These are phyloP conservation scores for Mortierella sp. DNA, from an alignment of 371 early-diverging fungal genomes.

Conservation along the genomic window DNA sequence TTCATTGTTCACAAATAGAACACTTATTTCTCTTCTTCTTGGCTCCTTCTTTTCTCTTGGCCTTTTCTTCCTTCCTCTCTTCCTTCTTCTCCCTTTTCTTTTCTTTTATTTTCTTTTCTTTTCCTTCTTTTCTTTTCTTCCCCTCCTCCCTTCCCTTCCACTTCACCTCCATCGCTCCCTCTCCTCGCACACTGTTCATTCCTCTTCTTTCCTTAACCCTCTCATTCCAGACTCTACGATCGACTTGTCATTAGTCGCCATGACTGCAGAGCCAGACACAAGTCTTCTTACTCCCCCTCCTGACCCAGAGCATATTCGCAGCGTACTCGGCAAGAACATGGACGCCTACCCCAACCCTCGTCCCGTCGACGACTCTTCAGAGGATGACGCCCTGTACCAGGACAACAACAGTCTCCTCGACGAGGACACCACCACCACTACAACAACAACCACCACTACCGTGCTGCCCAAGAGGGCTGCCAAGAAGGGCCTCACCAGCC, in stretches of 20 bases:
- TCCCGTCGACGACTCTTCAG: slow-evolving; percentile 30
- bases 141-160: neutral
- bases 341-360: slow-evolving; percentile 23
- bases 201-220: neutral
- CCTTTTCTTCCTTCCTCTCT: neutral
- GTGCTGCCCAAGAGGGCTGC: slow-evolving; percentile 16
- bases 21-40: neutral
- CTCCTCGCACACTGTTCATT: slow-evolving; percentile 5
- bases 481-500: slow-evolving; percentile 15
- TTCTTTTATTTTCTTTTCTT: neutral
- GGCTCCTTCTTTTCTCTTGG: neutral
- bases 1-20: slow-evolving; percentile 3
- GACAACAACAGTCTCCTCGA: slow-evolving; percentile 6
- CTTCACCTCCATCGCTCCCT: neutral
- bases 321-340: slow-evolving; percentile 21
- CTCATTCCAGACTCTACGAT: slow-evolving; percentile 8
- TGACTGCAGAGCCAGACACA: slow-evolving; percentile 24
- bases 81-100: neutral
- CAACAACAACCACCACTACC: slow-evolving; percentile 31
- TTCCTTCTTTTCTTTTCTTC: neutral
- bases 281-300: slow-evolving; percentile 36
- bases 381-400: slow-evolving; percentile 16
- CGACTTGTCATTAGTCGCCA: slow-evolving; percentile 8
- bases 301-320: slow-evolving; percentile 26
- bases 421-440: slow-evolving; percentile 22